phyloP scores from a whole-genome alignment of 768 basidiomycete genomes.

The Ramaria sp. region DNA sequence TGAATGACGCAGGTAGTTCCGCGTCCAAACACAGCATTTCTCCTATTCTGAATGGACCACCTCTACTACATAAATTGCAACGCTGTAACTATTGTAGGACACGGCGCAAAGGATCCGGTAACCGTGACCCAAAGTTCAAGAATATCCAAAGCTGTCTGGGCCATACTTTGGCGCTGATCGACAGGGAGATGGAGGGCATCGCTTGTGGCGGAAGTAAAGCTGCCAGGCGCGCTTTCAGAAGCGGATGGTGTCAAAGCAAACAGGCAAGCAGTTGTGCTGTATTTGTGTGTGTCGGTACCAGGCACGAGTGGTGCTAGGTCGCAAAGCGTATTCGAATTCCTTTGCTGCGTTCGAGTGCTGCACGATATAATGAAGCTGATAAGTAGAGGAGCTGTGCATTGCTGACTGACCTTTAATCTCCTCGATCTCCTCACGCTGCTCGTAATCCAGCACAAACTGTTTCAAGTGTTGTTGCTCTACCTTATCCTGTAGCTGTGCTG shows the following conservation, averaged over 20 bases:
- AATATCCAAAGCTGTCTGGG: not conserved
- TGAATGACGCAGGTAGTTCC: not conserved
- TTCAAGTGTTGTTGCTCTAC: slow-evolving; percentile 97
- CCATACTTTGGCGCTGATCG: not conserved
- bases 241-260: not conserved
- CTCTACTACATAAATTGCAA: not conserved
- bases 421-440: slow-evolving; percentile 65
- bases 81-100: not conserved
- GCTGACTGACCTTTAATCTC: slow-evolving; percentile 14
- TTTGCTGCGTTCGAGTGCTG: slow-evolving; percentile 10
- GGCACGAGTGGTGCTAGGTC: not conserved
- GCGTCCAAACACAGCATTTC: not conserved
- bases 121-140: not conserved
- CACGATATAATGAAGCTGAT: not conserved
- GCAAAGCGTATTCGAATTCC: slow-evolving; percentile 10
- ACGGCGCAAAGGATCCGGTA: not conserved
- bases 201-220: not conserved
- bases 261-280: not conserved
- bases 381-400: not conserved
- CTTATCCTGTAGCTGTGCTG: slow-evolving; percentile 87
- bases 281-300: not conserved
- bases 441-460: slow-evolving; percentile 85
- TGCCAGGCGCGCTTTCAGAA: not conserved
- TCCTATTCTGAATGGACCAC: not conserved
- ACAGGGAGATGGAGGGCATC: not conserved